Evolutionary conservation across 1,139 yeast species (phyloP).

Genomic region (Pichia sp.): DNA sequence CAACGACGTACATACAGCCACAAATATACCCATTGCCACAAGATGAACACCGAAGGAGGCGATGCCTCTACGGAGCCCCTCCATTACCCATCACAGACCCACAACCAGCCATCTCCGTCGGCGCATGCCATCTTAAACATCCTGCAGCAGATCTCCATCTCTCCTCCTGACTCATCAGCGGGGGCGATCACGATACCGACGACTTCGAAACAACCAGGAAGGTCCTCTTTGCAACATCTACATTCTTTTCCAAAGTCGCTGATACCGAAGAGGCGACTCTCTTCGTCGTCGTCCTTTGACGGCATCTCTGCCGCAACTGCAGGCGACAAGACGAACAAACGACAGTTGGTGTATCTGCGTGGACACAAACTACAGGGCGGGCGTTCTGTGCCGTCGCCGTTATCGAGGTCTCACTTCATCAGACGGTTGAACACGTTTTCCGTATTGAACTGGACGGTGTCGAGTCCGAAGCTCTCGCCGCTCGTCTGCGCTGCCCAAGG

Average conservation of each 20-base stretch:
- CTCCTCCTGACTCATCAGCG: slow-evolving; percentile 14
- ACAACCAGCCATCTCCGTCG: slow-evolving; percentile 13
- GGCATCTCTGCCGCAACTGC: slow-evolving; percentile 1
- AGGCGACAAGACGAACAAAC: slow-evolving; percentile 12
- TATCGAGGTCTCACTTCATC: slow-evolving; percentile 20
- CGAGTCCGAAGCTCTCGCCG: slow-evolving; percentile 26
- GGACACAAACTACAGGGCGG: slow-evolving; percentile 7
- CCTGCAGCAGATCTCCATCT: slow-evolving; percentile 26
- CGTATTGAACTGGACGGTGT: slow-evolving; percentile 32
- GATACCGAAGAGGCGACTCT: slow-evolving; percentile 15
- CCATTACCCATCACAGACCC: neutral
- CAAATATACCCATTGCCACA: too few relatives aligned
- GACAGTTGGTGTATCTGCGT: slow-evolving; percentile 13
- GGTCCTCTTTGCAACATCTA: slow-evolving; percentile 13
- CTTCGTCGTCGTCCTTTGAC: slow-evolving; percentile 19
- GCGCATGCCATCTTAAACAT: slow-evolving; percentile 28
- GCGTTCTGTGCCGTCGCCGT: slow-evolving; percentile 13
- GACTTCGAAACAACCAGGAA: neutral
- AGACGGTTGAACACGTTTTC: slow-evolving; percentile 30
- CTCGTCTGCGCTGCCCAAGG: slow-evolving; percentile 32
- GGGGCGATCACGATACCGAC: neutral
- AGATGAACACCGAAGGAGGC: too few relatives aligned
- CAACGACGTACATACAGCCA: too few relatives aligned
- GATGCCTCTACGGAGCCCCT: neutral
- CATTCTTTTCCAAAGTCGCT: slow-evolving; percentile 16